phyloP scores from a whole-genome alignment of 2,329 filamentous ascomycete genomes.

The Pseudopithomyces maydicus region DNA sequence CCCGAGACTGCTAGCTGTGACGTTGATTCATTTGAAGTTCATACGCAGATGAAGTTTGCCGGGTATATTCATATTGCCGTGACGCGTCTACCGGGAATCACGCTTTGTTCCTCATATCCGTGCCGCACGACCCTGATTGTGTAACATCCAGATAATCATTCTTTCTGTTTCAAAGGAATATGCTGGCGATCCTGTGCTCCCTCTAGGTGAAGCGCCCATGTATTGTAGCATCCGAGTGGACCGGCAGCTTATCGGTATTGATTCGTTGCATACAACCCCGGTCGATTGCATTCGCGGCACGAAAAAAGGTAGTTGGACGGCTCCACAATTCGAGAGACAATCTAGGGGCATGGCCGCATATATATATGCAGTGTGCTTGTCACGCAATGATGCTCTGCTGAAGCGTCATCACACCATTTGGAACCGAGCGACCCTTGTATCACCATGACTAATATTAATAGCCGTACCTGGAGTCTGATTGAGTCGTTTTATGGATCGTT shows the following conservation, averaged over 20 bases:
- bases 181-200: not conserved
- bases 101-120: not conserved
- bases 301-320: not conserved
- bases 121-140: not conserved
- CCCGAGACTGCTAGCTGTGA: not conserved
- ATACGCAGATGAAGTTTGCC: not conserved
- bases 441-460: constrained; percentile 1
- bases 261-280: not conserved
- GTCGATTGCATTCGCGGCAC: not conserved
- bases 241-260: not conserved
- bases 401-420: not conserved
- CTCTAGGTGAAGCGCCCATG: not conserved
- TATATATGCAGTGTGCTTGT: not conserved
- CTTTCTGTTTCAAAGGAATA: not conserved
- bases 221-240: not conserved
- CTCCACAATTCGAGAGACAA: not conserved
- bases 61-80: not conserved
- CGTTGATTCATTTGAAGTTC: not conserved
- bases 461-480: constrained; percentile 1
- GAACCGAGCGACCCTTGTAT: not conserved
- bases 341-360: not conserved
- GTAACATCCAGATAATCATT: not conserved
- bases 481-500: constrained; percentile 1
- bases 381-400: not conserved
- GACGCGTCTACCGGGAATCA: not conserved